phyloP scores from a whole-genome alignment of 1,139 yeast species.

The Schizosaccharomyces versatilis region DNA sequence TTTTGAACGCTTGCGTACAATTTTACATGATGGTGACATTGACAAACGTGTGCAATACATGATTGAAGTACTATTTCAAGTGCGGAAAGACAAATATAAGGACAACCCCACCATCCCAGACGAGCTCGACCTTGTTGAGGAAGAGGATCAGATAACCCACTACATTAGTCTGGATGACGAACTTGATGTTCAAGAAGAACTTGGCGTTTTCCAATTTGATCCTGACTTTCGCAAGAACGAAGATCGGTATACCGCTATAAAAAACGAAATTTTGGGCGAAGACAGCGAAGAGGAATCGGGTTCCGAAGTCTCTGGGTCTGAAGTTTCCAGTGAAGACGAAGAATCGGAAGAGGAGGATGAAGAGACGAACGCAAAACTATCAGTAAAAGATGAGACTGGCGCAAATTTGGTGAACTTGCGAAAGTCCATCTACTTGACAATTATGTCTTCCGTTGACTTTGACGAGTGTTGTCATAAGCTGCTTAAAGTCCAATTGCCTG shows the following conservation, averaged over 20 bases:
- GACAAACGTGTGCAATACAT: slow-evolving; percentile 26
- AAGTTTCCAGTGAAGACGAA: slow-evolving; percentile 14
- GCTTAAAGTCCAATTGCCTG: slow-evolving; percentile 22
- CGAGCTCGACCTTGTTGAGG: slow-evolving; percentile 40
- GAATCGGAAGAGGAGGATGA: slow-evolving; percentile 15
- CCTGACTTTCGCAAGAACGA: slow-evolving; percentile 32
- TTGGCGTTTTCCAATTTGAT: slow-evolving; percentile 35
- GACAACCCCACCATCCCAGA: slow-evolving; percentile 24
- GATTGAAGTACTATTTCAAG: slow-evolving; percentile 33
- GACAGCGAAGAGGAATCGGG: slow-evolving; percentile 19
- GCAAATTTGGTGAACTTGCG: slow-evolving; percentile 35
- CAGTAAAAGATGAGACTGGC: slow-evolving; percentile 48
- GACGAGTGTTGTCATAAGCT: slow-evolving; percentile 87
- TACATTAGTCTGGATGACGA: slow-evolving; percentile 33
- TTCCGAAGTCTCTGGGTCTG: slow-evolving; percentile 13
- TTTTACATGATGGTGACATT: slow-evolving; percentile 35
- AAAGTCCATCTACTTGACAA: slow-evolving; percentile 53
- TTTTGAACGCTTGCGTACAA: slow-evolving; percentile 36
- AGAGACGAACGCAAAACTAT: slow-evolving; percentile 6
- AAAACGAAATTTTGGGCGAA: slow-evolving; percentile 27
- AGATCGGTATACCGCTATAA: slow-evolving; percentile 22
- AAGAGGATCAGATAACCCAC: slow-evolving; percentile 41
- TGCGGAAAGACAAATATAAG: slow-evolving; percentile 29
- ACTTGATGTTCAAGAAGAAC: slow-evolving; percentile 26
- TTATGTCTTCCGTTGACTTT: slow-evolving; percentile 82